Conservation (phyloP, 129 eudicot genomes). For the Tanacetum coccineum region DNA sequence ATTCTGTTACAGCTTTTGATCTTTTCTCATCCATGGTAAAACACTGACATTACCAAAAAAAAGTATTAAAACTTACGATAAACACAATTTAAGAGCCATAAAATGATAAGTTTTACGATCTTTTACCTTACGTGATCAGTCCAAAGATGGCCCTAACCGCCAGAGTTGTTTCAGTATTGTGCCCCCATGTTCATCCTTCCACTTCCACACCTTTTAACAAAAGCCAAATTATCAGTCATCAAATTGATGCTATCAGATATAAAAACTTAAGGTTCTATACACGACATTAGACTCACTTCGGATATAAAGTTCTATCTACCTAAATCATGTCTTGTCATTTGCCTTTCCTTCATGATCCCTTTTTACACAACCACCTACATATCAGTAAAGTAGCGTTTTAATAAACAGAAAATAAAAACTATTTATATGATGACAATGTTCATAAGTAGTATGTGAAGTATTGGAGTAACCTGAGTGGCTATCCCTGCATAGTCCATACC, state of each 20-base stretch:
- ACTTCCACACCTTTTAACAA: constrained; percentile 81
- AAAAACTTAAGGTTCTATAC: no score
- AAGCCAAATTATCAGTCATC: no score
- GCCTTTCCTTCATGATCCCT: constrained; percentile 74
- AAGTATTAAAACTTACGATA: no score
- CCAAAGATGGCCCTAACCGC: constrained; percentile 88
- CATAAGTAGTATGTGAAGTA: no score
- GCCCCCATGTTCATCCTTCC: constrained; percentile 93
- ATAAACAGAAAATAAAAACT: no score
- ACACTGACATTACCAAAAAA: constrained; percentile 20
- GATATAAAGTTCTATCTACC: constrained; percentile 75
- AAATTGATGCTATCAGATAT: no score
- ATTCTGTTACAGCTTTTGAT: constrained; percentile 75
- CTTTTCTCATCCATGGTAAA: constrained; percentile 80
- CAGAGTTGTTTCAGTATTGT: constrained; percentile 76
- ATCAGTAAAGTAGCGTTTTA: no score
- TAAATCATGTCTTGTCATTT: constrained; percentile 77
- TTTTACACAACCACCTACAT: constrained; percentile 99
- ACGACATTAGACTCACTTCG: no score
- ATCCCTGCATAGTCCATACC: no score
- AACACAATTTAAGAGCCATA: not conserved
- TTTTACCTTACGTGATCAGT: constrained; percentile 95
- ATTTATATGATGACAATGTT: no score
- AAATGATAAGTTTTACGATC: not conserved
- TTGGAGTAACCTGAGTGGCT: no score